Percentiles rank a stretch among this genome's conserved stretches.
Evolutionary conservation across 495 filamentous ascomycete genomes (phyloP).

Genomic region (Xylaria grammica): DNA sequence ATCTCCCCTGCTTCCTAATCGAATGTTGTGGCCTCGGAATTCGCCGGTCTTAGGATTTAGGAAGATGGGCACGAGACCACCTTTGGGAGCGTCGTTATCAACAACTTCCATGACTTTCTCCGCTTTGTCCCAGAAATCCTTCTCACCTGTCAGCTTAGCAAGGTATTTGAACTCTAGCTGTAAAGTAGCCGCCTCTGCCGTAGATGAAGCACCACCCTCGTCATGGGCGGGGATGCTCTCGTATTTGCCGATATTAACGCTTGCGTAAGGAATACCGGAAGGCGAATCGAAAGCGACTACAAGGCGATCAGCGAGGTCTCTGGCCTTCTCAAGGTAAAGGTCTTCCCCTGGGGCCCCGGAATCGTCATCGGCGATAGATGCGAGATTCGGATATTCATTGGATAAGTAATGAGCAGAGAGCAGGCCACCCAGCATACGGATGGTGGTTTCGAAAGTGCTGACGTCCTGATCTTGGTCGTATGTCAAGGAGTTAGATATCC

Average conservation of each 20-base stretch:
- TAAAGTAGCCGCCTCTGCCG: slow-evolving; percentile 87
- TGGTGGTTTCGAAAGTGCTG: slow-evolving; percentile 97
- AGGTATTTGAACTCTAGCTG: slow-evolving; percentile 99
- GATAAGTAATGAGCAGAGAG: slow-evolving; percentile 95
- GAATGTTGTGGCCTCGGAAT: slow-evolving; percentile 84
- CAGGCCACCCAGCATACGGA: slow-evolving; percentile 94
- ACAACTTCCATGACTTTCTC: slow-evolving; percentile 92
- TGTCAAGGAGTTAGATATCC: slow-evolving; percentile 80
- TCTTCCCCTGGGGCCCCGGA: slow-evolving; percentile 76
- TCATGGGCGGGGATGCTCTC: slow-evolving; percentile 77
- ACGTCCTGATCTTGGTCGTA: slow-evolving; percentile 95
- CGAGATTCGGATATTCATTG: slow-evolving; percentile 69
- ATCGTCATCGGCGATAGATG: slow-evolving; percentile 69
- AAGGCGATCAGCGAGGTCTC: slow-evolving; percentile 86
- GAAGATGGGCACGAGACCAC: slow-evolving; percentile 90
- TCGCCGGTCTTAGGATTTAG: slow-evolving; percentile 78
- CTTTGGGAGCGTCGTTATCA: slow-evolving; percentile 75
- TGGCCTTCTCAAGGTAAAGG: slow-evolving; percentile 93
- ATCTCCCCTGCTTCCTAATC: slow-evolving; percentile 90
- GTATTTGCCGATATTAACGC: slow-evolving; percentile 80
- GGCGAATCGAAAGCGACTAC: slow-evolving; percentile 84
- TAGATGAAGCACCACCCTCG: slow-evolving; percentile 90
- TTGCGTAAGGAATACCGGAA: slow-evolving; percentile 87
- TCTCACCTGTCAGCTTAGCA: slow-evolving; percentile 91
- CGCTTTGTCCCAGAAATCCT: slow-evolving; percentile 84